Conservation (phyloP, 768 basidiomycete species). For the Erythrobasidium yunnanense region DNA sequence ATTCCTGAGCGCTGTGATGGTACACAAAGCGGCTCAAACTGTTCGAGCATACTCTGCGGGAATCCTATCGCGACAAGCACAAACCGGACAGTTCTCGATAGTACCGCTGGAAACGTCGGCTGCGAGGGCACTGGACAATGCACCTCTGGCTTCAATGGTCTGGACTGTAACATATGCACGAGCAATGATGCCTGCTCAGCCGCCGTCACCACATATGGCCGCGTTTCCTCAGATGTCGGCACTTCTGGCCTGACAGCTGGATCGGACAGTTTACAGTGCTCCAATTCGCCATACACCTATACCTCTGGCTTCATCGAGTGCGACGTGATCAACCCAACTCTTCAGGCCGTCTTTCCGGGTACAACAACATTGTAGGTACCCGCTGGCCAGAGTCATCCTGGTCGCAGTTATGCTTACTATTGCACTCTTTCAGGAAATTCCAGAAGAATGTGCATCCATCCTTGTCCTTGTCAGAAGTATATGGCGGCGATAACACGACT, state of each 20-base stretch:
- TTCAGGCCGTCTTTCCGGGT: slow-evolving; percentile 65
- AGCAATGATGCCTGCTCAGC: slow-evolving; percentile 57
- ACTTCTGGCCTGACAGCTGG: background rate
- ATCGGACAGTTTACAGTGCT: slow-evolving; percentile 16
- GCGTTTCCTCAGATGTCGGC: background rate
- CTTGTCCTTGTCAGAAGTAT: slow-evolving; percentile 31
- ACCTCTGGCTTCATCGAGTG: slow-evolving; percentile 77
- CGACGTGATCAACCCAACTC: slow-evolving; percentile 67
- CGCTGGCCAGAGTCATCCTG: too few relatives aligned
- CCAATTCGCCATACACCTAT: slow-evolving; percentile 23
- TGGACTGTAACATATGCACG: slow-evolving; percentile 64
- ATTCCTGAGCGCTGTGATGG: too few relatives aligned
- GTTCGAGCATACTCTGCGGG: slow-evolving; percentile 6
- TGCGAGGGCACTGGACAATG: slow-evolving; percentile 30
- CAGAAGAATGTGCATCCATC: slow-evolving; percentile 45
- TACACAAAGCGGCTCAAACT: background rate
- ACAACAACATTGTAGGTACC: slow-evolving; percentile 64
- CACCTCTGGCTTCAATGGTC: slow-evolving; percentile 57
- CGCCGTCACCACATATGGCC: slow-evolving; percentile 47
- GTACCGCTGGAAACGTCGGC: background rate
- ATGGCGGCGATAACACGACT: slow-evolving; percentile 48
- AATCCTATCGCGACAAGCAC: slow-evolving; percentile 12
- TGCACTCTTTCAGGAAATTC: slow-evolving; percentile 1
- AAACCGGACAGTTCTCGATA: background rate
- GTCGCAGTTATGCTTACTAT: too few relatives aligned